Base-by-base conservation (phyloP, 2,329 filamentous ascomycete genomes). In the Acephala macrosclerotiorum region DNA sequence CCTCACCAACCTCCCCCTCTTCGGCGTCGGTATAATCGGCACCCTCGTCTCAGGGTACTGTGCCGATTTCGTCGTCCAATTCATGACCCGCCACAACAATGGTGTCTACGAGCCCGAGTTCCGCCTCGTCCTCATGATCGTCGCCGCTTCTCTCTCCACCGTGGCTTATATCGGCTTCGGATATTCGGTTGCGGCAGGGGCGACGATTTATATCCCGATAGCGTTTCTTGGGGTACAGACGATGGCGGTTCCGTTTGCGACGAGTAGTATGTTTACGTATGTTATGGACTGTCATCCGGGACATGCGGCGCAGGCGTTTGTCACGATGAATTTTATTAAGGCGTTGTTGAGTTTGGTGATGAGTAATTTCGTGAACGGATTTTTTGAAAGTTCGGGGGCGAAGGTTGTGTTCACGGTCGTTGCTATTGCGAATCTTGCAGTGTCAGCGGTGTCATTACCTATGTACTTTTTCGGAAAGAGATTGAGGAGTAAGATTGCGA, bases 101-200 rank as follows among this genome's bases (percentile, higher is more conserved):
- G 65, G 65, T 5, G 68, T 73, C 6, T 74, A 70, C 47, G 83
- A 86, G 70, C 84, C 84, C 5, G 83, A 86, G 70, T 85, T 85
- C 69, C 79, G 84, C 18, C 65, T 83, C 3, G 75, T 82, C 1
- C 73, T 63, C 76, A 80, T 68, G 79, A 83, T 25, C 49, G 71
- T 75, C 12, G 75, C 74, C 35, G 73, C 73, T 1, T 59, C 71
- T 6, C 66, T 77, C 12, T 73, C 73, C 0, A 78, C 79, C 0
- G 73, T 77, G 1, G 80, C 79, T 0, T 81, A 81, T 63, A 69
- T 81, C 0, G 79, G 80, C 7, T 81, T 80, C 55, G 80, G 80
- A 0, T 74, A 79, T 63, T 60, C 78, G 0, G 79, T 80, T 63
- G 71, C 80, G 0, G 79, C 78, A 12, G 80, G 79, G 57, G 79